phyloP scores from a whole-genome alignment of 2,329 filamentous ascomycete species.

The Pseudocercospora fuligena region DNA sequence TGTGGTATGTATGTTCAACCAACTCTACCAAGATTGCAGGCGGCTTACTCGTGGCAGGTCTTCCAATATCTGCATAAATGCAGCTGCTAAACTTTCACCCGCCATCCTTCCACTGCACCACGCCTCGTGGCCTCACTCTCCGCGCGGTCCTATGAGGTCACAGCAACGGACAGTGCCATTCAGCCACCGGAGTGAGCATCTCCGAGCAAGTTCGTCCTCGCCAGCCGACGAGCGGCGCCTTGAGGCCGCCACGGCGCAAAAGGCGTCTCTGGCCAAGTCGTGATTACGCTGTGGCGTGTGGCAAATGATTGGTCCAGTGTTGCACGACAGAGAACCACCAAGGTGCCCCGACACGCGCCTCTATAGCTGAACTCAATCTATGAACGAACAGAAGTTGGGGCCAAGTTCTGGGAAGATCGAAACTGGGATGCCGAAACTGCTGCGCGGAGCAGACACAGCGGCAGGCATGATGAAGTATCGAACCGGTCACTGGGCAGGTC shows the following conservation, averaged over 20 bases:
- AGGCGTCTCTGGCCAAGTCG: constrained; percentile 3
- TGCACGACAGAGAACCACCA: not conserved
- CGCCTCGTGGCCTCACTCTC: not conserved
- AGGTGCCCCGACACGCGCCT: not conserved
- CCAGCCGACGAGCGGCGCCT: not conserved
- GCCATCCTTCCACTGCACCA: not conserved
- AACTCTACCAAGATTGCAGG: not conserved
- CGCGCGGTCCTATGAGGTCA: not conserved
- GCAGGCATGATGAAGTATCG: not conserved
- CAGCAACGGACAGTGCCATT: not conserved
- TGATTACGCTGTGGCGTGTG: constrained; percentile 4
- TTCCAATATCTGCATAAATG: not conserved
- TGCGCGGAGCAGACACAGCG: not conserved
- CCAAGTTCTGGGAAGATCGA: not conserved
- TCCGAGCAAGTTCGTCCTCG: constrained; percentile 10
- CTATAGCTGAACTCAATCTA: not conserved
- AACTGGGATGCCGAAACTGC: not conserved
- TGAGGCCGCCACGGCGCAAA: not conserved
- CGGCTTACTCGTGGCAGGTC: not conserved
- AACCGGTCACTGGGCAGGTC: too few species aligned
- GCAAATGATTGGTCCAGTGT: not conserved
- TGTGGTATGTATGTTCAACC: not conserved
- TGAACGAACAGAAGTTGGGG: too few species aligned
- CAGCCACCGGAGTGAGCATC: constrained; percentile 2
- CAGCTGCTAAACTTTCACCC: not conserved